A percentile compares a stretch with the other conserved stretches of the same genome.
Conservation (phyloP, 805 yeast species). For the Komagataella populi region DNA sequence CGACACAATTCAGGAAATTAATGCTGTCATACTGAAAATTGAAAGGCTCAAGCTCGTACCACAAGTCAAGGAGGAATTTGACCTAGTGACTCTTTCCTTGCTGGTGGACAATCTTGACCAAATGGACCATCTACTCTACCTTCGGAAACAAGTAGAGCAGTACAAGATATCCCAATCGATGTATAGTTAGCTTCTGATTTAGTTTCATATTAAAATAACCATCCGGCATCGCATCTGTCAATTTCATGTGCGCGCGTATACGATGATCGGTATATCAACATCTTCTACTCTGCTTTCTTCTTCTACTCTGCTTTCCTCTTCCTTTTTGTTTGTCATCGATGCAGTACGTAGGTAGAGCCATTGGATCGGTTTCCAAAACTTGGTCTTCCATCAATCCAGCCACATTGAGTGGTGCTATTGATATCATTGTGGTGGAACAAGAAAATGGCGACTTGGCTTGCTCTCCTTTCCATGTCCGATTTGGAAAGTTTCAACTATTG, state of each 20-base stretch:
- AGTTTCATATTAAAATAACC: not conserved
- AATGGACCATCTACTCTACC: not conserved
- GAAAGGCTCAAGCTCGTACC: not conserved
- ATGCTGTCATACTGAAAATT: not conserved
- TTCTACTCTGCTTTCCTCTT: not conserved
- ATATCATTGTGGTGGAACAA: constrained; percentile 87
- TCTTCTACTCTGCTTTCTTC: not conserved
- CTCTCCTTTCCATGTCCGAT: constrained; percentile 93
- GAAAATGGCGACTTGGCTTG: constrained; percentile 62
- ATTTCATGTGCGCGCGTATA: not conserved
- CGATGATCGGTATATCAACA: not conserved
- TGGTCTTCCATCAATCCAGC: constrained; percentile 97
- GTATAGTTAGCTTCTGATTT: not conserved
- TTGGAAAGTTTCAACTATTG: constrained; percentile 85
- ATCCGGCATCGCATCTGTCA: not conserved
- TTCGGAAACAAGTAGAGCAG: not conserved
- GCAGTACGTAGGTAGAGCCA: constrained; percentile 96
- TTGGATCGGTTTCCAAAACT: constrained; percentile 89
- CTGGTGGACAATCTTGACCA: not conserved
- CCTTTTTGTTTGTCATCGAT: constrained; percentile 21
- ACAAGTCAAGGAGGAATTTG: not conserved
- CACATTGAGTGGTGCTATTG: constrained; percentile 93
- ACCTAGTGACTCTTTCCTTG: not conserved
- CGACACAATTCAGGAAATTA: not conserved
- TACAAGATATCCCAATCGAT: not conserved